These are phyloP conservation scores for Striga hermonthica DNA, from an alignment of 305 asterid genomes.

Conservation along the genomic window DNA sequence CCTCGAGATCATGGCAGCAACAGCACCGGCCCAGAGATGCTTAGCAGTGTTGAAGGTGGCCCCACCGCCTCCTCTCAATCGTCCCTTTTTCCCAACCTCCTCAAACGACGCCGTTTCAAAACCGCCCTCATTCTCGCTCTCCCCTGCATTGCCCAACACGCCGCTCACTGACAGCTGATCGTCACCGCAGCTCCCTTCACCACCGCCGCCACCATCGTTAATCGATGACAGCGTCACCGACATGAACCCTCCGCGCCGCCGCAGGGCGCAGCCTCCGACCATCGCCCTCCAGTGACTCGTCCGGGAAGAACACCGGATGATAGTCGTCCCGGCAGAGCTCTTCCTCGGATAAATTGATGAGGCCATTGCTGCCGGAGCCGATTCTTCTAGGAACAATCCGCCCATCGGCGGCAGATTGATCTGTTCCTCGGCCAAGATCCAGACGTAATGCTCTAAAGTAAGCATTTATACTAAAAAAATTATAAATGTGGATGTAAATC, in stretches of 20 bases:
- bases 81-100: slow-evolving; percentile 43
- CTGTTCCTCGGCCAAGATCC: slow-evolving; percentile 35
- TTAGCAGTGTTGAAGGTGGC: slow-evolving; percentile 74
- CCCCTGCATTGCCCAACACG: slow-evolving; percentile 51
- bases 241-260: slow-evolving; percentile 42
- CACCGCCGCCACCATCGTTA: slow-evolving; percentile 32
- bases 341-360: slow-evolving; percentile 42
- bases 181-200: slow-evolving; percentile 35
- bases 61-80: slow-evolving; percentile 35
- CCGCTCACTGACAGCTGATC: slow-evolving; percentile 40
- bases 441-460: slow-evolving; percentile 47
- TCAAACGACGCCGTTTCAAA: slow-evolving; percentile 33
- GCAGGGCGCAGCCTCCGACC: slow-evolving; percentile 28
- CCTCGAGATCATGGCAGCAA: slow-evolving; percentile 91
- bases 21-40: slow-evolving; percentile 99
- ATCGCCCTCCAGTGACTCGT: slow-evolving; percentile 40
- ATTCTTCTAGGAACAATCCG: slow-evolving; percentile 71
- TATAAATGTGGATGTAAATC: slow-evolving; percentile 15
- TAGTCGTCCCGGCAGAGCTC: slow-evolving; percentile 27
- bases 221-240: slow-evolving; percentile 59
- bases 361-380: slow-evolving; percentile 54
- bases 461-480: slow-evolving; percentile 39
- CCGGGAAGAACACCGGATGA: slow-evolving; percentile 39
- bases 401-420: slow-evolving; percentile 38
- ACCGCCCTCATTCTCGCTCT: slow-evolving; percentile 38